Evolutionary conservation across 129 eudicot genomes (phyloP).

Genomic region (Tagetes patula): DNA sequence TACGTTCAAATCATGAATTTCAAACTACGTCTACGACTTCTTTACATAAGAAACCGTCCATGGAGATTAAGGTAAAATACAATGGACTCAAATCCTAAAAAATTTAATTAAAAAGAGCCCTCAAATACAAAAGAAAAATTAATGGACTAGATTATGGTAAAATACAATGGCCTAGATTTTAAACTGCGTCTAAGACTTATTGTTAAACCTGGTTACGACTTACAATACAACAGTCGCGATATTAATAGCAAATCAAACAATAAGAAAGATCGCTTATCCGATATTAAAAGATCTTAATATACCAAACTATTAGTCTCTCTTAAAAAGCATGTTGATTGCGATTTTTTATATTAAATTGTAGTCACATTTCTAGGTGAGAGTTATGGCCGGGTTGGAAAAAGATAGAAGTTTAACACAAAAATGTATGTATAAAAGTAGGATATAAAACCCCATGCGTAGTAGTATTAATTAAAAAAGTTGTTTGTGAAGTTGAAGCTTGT

Average conservation of each 20-base stretch:
- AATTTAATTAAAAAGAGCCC: too few species aligned
- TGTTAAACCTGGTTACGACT: too few species aligned
- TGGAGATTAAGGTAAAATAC: too few species aligned
- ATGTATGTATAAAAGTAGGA: not conserved
- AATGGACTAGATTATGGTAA: too few species aligned
- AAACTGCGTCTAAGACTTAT: too few species aligned
- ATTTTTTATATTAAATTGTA: not conserved
- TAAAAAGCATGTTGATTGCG: not conserved
- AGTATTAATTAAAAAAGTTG: not conserved
- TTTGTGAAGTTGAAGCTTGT: too few species aligned
- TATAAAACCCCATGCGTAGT: not conserved
- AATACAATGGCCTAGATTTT: too few species aligned
- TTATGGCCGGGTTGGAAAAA: not conserved
- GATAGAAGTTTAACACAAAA: not conserved
- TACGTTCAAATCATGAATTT: too few species aligned
- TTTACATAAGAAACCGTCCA: too few species aligned
- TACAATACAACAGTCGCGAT: not conserved
- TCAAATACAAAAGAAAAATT: too few species aligned
- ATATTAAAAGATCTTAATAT: not conserved
- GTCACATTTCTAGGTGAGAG: slow-evolving; percentile 8
- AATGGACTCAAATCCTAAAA: too few species aligned
- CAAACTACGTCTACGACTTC: too few species aligned
- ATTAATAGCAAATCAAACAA: not conserved
- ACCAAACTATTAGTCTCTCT: not conserved
- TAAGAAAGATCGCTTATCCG: not conserved